These are phyloP conservation scores for Prinsepia uniflora DNA, from an alignment of 306 rosid species.

Conservation along the genomic window DNA sequence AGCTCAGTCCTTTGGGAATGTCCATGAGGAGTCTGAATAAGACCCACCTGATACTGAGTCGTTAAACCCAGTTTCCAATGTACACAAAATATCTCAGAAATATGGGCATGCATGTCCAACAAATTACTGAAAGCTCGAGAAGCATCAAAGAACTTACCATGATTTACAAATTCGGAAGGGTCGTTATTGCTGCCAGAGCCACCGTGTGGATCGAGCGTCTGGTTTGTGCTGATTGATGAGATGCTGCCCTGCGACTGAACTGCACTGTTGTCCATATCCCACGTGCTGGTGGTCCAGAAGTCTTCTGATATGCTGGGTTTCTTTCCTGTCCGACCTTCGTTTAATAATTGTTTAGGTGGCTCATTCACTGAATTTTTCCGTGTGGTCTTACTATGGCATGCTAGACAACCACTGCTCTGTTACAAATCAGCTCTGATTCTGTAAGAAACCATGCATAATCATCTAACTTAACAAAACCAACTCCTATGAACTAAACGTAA, in stretches of 20 bases:
- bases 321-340: constrained; percentile 30
- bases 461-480: constrained; percentile 1
- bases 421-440: constrained; percentile 64
- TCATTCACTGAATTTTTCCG: constrained; percentile 29
- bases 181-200: constrained; percentile 42
- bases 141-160: constrained; percentile 41
- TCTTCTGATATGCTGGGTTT: constrained; percentile 67
- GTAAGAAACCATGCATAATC: constrained; percentile 52
- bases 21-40: background rate
- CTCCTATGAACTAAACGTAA: constrained; percentile 13
- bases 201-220: constrained; percentile 50
- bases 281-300: constrained; percentile 88
- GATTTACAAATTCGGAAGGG: constrained; percentile 65
- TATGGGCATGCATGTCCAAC: constrained; percentile 3
- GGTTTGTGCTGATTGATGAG: constrained; percentile 74
- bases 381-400: constrained; percentile 56
- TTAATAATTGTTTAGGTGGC: constrained; percentile 33
- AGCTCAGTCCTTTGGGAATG: background rate
- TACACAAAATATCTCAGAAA: background rate
- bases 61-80: background rate
- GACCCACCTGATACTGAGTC: constrained; percentile 1
- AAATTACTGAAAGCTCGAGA: constrained; percentile 11
- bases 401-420: constrained; percentile 99
- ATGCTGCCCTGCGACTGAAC: constrained; percentile 87
- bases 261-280: constrained; percentile 90